Evolutionary conservation across 352 stramenopile species (phyloP).

Genomic region (Thalassiosira mediterranea): DNA sequence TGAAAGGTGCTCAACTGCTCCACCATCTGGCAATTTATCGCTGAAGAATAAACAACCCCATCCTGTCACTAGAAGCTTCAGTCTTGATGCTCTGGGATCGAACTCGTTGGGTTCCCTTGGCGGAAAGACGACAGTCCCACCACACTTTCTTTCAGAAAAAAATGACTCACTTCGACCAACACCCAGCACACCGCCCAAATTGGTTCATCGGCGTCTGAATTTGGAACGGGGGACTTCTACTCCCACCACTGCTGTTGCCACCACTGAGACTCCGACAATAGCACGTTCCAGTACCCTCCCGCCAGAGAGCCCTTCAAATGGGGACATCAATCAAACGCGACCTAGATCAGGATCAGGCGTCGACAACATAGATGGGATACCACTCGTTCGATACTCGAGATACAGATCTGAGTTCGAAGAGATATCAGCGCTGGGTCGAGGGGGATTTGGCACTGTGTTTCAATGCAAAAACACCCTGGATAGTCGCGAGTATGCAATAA

Average conservation of each 20-base stretch:
- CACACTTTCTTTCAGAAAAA: slow-evolving; percentile 31
- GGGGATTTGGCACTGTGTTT: slow-evolving; percentile 87
- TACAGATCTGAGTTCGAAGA: slow-evolving; percentile 84
- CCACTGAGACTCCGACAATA: slow-evolving; percentile 7
- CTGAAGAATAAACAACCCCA: slow-evolving; percentile 9
- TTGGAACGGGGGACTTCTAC: not conserved
- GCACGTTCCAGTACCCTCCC: slow-evolving; percentile 11
- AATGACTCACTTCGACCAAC: slow-evolving; percentile 1
- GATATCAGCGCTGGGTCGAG: slow-evolving; percentile 75
- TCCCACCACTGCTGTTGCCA: slow-evolving; percentile 7
- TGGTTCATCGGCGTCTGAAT: too few relatives aligned
- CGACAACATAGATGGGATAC: slow-evolving; percentile 77
- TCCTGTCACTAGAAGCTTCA: slow-evolving; percentile 42
- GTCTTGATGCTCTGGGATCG: slow-evolving; percentile 41
- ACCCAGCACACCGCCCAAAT: not conserved
- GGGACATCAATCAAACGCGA: not conserved
- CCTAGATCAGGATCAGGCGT: slow-evolving; percentile 14
- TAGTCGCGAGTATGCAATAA: slow-evolving; percentile 87
- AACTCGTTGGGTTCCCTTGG: slow-evolving; percentile 6
- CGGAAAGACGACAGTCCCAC: slow-evolving; percentile 5
- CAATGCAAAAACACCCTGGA: slow-evolving; percentile 83
- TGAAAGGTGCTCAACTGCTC: not conserved
- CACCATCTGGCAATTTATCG: not conserved
- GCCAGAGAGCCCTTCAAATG: slow-evolving; percentile 13
- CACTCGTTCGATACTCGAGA: slow-evolving; percentile 81